Conservation (phyloP, 306 rosid genomes). For the Cucurbita argyrosperma region DNA sequence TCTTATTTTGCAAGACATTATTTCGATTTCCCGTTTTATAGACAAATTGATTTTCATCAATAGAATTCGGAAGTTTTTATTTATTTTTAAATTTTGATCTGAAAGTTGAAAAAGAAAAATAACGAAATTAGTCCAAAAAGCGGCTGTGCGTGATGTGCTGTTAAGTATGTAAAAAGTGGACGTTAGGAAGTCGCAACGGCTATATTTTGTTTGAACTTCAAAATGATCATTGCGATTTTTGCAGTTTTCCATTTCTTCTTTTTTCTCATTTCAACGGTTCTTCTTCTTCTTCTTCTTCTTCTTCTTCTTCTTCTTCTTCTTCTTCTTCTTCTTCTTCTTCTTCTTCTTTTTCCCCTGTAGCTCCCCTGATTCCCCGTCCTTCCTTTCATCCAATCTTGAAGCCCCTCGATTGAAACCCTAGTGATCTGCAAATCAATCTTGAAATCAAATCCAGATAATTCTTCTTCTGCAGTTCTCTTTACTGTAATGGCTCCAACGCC, state of each 20-base stretch:
- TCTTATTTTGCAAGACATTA: too few species aligned
- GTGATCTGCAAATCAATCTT: neutral
- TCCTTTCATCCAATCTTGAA: neutral
- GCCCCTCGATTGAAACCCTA: neutral
- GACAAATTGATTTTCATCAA: too few species aligned
- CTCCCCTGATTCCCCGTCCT: neutral
- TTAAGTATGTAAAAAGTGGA: conserved; percentile 10
- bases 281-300: neutral
- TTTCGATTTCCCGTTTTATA: too few species aligned
- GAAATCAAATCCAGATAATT: neutral
- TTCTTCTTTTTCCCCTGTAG: neutral
- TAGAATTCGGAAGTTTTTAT: too few species aligned
- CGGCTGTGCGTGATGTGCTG: neutral
- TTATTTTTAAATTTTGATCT: neutral
- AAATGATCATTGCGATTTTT: neutral
- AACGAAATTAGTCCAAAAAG: neutral
- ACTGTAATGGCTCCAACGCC: conserved; percentile 86
- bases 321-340: neutral
- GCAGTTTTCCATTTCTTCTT: neutral
- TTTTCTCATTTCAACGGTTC: neutral
- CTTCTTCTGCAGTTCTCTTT: neutral
- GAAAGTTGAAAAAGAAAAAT: neutral
- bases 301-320: neutral
- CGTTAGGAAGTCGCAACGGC: conserved; percentile 72
- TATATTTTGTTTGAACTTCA: conserved; percentile 17